These are phyloP conservation scores for Sporothrix phasma DNA, from an alignment of 2,329 filamentous ascomycete genomes.

Conservation along the genomic window DNA sequence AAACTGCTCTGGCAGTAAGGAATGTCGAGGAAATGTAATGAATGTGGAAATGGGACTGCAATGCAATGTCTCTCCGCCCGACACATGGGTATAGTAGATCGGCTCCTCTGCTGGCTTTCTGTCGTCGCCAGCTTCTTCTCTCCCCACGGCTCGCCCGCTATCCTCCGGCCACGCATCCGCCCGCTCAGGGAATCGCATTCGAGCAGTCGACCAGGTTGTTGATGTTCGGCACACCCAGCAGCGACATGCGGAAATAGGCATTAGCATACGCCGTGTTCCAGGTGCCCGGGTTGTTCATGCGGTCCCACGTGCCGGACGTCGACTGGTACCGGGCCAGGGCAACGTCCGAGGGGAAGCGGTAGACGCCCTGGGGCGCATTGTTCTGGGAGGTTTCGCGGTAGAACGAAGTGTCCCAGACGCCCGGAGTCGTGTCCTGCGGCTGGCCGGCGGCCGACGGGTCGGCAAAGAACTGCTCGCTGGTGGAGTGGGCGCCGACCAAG, in stretches of 20 bases:
- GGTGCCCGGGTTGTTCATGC: slow-evolving; percentile 27
- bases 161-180: neutral
- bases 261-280: slow-evolving; percentile 42
- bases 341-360: slow-evolving; percentile 34
- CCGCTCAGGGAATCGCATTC: slow-evolving; percentile 16
- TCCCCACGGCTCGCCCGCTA: neutral
- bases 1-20: neutral
- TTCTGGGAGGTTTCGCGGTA: slow-evolving; percentile 32
- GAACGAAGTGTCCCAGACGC: slow-evolving; percentile 40
- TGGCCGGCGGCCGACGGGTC: slow-evolving; percentile 29
- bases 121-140: too few species aligned
- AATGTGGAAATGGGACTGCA: neutral
- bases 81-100: neutral
- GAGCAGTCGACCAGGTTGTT: slow-evolving; percentile 47
- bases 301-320: slow-evolving; percentile 29
- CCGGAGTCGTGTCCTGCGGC: slow-evolving; percentile 39
- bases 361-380: slow-evolving; percentile 25
- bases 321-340: slow-evolving; percentile 29
- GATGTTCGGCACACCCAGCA: slow-evolving; percentile 47
- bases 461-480: slow-evolving; percentile 37
- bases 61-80: neutral
- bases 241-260: slow-evolving; percentile 43
- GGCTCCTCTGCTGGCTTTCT: neutral
- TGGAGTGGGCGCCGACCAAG: slow-evolving; percentile 44
- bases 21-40: neutral